These are phyloP conservation scores for Tirmania nivea DNA, from an alignment of 495 filamentous ascomycete species.

Conservation along the genomic window DNA sequence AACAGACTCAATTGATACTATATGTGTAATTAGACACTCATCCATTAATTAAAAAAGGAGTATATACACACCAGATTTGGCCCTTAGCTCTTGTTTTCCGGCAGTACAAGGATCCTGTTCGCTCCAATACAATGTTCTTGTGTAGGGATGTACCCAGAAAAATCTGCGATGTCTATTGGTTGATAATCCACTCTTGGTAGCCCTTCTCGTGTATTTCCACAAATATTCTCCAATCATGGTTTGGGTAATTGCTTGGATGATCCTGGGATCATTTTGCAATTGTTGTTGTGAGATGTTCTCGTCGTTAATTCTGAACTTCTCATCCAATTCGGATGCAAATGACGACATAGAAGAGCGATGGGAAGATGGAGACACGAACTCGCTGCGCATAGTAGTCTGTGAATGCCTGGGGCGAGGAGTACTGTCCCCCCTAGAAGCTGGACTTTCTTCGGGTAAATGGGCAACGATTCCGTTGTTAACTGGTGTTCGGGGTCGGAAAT, in stretches of 20 bases:
- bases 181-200: conserved; percentile 68
- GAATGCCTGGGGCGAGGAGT: conserved; percentile 35
- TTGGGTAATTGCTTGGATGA: conserved; percentile 98
- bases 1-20: conserved; percentile 81
- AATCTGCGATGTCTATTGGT: conserved; percentile 76
- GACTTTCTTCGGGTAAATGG: conserved; percentile 9
- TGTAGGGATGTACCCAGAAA: conserved; percentile 99
- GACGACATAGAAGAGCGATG: conserved; percentile 79
- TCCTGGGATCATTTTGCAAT: conserved; percentile 50
- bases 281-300: conserved; percentile 27
- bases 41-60: neutral
- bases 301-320: conserved; percentile 55
- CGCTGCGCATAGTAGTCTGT: conserved; percentile 25
- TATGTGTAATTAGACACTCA: conserved; percentile 15
- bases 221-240: conserved; percentile 98
- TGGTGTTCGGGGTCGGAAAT: conserved; percentile 51
- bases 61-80: conserved; percentile 32
- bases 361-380: conserved; percentile 26
- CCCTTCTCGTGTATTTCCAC: conserved; percentile 94
- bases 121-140: conserved; percentile 90
- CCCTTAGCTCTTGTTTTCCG: conserved; percentile 54
- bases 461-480: conserved; percentile 2
- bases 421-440: conserved; percentile 28
- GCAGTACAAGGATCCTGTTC: conserved; percentile 65
- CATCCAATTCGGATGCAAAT: conserved; percentile 82